Percentiles rank a stretch among this genome's conserved stretches.
Conservation (phyloP, 345 rosid species). For the Rhodomyrtus tomentosa region DNA sequence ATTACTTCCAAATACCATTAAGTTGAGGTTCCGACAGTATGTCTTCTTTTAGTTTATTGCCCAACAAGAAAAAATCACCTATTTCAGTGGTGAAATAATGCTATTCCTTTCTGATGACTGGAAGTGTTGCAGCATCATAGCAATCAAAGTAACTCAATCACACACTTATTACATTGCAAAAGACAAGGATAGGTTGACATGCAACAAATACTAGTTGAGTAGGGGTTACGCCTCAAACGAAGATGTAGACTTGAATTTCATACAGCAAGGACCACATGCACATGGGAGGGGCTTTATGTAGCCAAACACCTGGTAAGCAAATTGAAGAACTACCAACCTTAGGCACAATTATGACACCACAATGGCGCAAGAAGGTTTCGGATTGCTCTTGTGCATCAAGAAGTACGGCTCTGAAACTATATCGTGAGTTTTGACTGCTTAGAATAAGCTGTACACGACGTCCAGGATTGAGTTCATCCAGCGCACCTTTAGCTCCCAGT, state of each 20-base stretch:
- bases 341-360: slow-evolving; percentile 85
- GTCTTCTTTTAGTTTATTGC: not conserved
- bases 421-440: slow-evolving; percentile 40
- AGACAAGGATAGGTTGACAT: not conserved
- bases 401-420: slow-evolving; percentile 61
- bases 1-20: not conserved
- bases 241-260: not conserved
- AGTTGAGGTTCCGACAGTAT: not conserved
- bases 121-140: not conserved
- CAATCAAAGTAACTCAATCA: not conserved
- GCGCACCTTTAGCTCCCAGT: slow-evolving; percentile 58
- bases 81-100: not conserved
- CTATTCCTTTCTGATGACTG: not conserved
- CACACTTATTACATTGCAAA: not conserved
- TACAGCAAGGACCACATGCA: not conserved
- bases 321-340: slow-evolving; percentile 34
- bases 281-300: not conserved
- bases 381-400: slow-evolving; percentile 59
- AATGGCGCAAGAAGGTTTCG: slow-evolving; percentile 39
- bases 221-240: not conserved
- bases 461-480: slow-evolving; percentile 43
- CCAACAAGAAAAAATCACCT: not conserved
- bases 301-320: not conserved
- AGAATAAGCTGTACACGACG: slow-evolving; percentile 47
- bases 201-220: not conserved